These are phyloP conservation scores for Globisporangium emineosum DNA, from an alignment of 352 stramenopile genomes.

Conservation along the genomic window DNA sequence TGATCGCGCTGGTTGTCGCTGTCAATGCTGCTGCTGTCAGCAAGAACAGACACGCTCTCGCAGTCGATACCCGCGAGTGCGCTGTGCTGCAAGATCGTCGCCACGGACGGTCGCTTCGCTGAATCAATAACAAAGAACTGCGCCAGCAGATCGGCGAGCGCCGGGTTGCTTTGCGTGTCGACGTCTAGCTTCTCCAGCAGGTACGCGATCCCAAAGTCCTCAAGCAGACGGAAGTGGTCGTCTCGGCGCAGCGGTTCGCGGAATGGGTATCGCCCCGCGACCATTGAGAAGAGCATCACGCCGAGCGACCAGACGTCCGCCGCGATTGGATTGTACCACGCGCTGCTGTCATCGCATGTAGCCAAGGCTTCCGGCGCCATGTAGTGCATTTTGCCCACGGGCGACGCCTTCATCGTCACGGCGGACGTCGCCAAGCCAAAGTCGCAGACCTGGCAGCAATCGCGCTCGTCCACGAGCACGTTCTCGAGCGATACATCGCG, in stretches of 20 bases:
- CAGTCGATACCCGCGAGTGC: conserved; percentile 20
- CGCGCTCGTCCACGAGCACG: conserved; percentile 61
- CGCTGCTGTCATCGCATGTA: conserved; percentile 15
- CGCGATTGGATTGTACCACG: conserved; percentile 52
- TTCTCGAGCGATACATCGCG: conserved; percentile 84
- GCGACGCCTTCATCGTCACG: conserved; percentile 24
- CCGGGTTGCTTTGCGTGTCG: conserved; percentile 32
- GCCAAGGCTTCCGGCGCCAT: conserved; percentile 71
- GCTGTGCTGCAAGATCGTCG: conserved; percentile 37
- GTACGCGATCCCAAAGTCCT: conserved; percentile 57
- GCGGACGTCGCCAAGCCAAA: conserved; percentile 65
- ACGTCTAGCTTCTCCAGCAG: conserved; percentile 69
- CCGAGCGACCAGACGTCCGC: conserved; percentile 81
- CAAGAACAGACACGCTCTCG: background rate
- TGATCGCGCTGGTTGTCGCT: background rate
- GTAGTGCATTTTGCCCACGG: conserved; percentile 77
- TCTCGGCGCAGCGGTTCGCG: conserved; percentile 48
- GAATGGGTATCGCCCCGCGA: conserved; percentile 67
- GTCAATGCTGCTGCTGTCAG: background rate
- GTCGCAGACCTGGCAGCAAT: conserved; percentile 77
- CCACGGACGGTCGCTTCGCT: conserved; percentile 33
- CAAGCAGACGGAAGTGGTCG: conserved; percentile 52
- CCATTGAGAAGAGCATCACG: conserved; percentile 76
- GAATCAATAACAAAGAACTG: conserved; percentile 58
- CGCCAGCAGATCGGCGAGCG: conserved; percentile 47